phyloP scores from a whole-genome alignment of 805 yeast genomes.

The Sugiyamaella chiloensis region DNA sequence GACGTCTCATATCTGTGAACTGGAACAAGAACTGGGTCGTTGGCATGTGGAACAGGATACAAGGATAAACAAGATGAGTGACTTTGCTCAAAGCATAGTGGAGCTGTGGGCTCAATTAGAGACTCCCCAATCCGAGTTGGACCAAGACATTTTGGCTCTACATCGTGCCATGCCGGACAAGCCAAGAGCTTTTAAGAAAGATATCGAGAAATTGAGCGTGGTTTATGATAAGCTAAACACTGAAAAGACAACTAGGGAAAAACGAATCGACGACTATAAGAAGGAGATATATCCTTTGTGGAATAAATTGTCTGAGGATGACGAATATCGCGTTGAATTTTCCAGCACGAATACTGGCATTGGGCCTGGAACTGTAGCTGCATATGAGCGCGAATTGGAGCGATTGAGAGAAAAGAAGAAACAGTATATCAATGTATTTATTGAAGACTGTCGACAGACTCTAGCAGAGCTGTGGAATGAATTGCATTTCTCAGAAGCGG shows the following conservation, averaged over 20 bases:
- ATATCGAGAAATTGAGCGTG: slow-evolving; percentile 29
- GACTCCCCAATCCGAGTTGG: slow-evolving; percentile 30
- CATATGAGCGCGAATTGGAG: slow-evolving; percentile 53
- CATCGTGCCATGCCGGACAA: slow-evolving; percentile 26
- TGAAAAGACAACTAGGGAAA: slow-evolving; percentile 35
- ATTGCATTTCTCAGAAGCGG: slow-evolving; percentile 54
- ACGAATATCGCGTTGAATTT: slow-evolving; percentile 42
- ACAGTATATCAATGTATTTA: slow-evolving; percentile 63
- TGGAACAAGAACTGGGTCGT: slow-evolving; percentile 27
- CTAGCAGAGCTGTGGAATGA: slow-evolving; percentile 62
- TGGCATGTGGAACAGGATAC: slow-evolving; percentile 25
- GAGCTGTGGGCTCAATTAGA: slow-evolving; percentile 35
- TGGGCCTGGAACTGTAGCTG: slow-evolving; percentile 45
- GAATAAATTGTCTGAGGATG: slow-evolving; percentile 53
- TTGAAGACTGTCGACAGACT: slow-evolving; percentile 55
- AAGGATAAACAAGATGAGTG: slow-evolving; percentile 21
- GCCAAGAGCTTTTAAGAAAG: slow-evolving; percentile 27
- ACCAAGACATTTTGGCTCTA: slow-evolving; percentile 22
- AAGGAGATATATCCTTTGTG: slow-evolving; percentile 50
- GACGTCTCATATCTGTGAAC: slow-evolving; percentile 19
- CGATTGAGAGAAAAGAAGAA: slow-evolving; percentile 60
- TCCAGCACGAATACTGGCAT: slow-evolving; percentile 43
- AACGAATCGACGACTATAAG: slow-evolving; percentile 32
- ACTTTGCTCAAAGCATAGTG: slow-evolving; percentile 27
- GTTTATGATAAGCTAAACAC: slow-evolving; percentile 30